These are phyloP conservation scores for Colletotrichum higginsianum DNA, from an alignment of 2,329 filamentous ascomycete genomes.

Conservation along the genomic window DNA sequence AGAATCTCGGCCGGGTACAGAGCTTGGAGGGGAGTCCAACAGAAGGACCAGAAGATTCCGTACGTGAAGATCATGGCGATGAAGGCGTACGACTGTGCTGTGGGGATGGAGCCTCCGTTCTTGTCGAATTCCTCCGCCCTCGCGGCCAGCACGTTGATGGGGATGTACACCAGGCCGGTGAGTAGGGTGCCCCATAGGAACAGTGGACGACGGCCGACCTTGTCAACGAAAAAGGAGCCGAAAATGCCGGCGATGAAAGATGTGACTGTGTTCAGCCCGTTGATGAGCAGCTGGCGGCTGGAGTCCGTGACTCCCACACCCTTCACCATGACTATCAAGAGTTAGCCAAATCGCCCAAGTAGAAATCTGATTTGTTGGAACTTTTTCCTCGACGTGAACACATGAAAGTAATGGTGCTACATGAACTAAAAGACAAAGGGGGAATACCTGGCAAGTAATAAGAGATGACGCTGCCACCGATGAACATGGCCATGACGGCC, in stretches of 20 bases:
- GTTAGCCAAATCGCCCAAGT: slow-evolving; percentile 43
- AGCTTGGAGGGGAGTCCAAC: slow-evolving; percentile 62
- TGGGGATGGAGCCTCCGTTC: slow-evolving; percentile 24
- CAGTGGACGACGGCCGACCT: slow-evolving; percentile 62
- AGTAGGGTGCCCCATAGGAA: slow-evolving; percentile 60
- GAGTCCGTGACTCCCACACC: slow-evolving; percentile 60
- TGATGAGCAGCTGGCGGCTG: slow-evolving; percentile 51
- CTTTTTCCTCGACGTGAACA: no score
- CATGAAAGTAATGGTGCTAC: not conserved
- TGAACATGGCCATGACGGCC: slow-evolving; percentile 65
- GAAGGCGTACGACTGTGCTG: slow-evolving; percentile 37
- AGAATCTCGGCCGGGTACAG: slow-evolving; percentile 56
- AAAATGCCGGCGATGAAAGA: slow-evolving; percentile 58
- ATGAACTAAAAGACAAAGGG: slow-evolving; percentile 45
- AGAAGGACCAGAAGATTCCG: slow-evolving; percentile 60
- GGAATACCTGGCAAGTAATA: slow-evolving; percentile 53
- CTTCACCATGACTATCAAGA: slow-evolving; percentile 54
- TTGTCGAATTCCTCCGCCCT: slow-evolving; percentile 49
- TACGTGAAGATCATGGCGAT: slow-evolving; percentile 60
- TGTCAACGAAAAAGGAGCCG: slow-evolving; percentile 59
- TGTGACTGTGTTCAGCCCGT: slow-evolving; percentile 59
- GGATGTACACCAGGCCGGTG: slow-evolving; percentile 44
- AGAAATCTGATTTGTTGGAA: no score
- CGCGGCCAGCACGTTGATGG: slow-evolving; percentile 52
- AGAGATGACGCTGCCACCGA: slow-evolving; percentile 62